Percentiles rank a stretch among this genome's conserved stretches.
Conservation (phyloP, 2,329 filamentous ascomycete species). For the Aspergillus brasiliensis region DNA sequence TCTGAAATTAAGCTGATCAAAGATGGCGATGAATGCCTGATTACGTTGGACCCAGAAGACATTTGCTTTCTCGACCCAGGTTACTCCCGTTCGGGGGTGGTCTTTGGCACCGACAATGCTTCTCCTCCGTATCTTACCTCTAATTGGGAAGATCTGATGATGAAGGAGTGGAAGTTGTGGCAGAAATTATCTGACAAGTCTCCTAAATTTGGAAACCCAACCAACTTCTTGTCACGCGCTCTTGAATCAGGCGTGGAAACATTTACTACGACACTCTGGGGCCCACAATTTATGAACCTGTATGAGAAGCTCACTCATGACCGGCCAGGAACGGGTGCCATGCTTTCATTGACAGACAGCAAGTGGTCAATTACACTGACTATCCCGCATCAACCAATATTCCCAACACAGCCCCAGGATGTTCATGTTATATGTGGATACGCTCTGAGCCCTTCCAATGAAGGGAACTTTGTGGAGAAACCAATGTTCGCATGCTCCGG, state of each 20-base stretch:
- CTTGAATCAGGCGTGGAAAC: slow-evolving; percentile 40
- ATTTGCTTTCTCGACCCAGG: slow-evolving; percentile 42
- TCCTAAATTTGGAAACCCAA: slow-evolving; percentile 33
- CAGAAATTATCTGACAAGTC: slow-evolving; percentile 33
- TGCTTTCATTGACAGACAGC: slow-evolving; percentile 41
- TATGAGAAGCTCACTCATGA: slow-evolving; percentile 30
- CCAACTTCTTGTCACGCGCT: slow-evolving; percentile 25
- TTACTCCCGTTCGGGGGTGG: slow-evolving; percentile 37
- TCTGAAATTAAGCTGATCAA: slow-evolving; percentile 27
- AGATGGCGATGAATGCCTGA: slow-evolving; percentile 22
- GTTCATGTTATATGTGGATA: slow-evolving; percentile 44
- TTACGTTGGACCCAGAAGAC: slow-evolving; percentile 33
- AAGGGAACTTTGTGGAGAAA: slow-evolving; percentile 42
- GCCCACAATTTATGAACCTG: slow-evolving; percentile 28
- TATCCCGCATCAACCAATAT: slow-evolving; percentile 44
- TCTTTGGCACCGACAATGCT: slow-evolving; percentile 33
- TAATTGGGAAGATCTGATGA: slow-evolving; percentile 19
- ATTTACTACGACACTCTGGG: slow-evolving; percentile 41
- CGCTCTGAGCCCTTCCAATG: slow-evolving; percentile 35
- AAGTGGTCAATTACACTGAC: slow-evolving; percentile 44
- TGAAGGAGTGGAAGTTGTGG: slow-evolving; percentile 43
- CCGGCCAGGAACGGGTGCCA: slow-evolving; percentile 30
- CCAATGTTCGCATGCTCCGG: slow-evolving; percentile 43
- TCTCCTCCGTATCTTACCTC: slow-evolving; percentile 3
- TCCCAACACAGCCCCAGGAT: slow-evolving; percentile 36